Evolutionary conservation across 2,329 filamentous ascomycete species (phyloP).

Genomic region (Pezicula radicicola): DNA sequence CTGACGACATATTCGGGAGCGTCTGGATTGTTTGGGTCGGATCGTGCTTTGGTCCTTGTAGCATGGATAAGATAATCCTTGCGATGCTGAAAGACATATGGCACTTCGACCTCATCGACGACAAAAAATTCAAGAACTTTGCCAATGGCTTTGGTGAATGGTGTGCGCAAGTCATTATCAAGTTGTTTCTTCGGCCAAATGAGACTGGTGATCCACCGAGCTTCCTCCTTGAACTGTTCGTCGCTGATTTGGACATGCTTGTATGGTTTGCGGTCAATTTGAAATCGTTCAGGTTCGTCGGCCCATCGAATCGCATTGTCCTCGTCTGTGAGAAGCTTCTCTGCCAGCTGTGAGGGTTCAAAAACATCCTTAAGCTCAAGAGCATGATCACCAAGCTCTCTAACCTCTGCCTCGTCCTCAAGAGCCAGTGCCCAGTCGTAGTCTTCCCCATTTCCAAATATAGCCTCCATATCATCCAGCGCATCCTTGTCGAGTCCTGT

Average conservation of each 20-base stretch:
- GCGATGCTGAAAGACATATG: conserved; percentile 96
- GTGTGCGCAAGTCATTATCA: conserved; percentile 65
- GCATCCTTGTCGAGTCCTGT: conserved; percentile 88
- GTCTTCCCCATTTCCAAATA: conserved; percentile 93
- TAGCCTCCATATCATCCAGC: conserved; percentile 91
- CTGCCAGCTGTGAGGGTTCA: conserved; percentile 89
- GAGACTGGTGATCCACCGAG: conserved; percentile 85
- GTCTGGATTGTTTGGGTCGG: conserved; percentile 62
- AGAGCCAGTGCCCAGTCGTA: conserved; percentile 92
- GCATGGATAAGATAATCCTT: conserved; percentile 97
- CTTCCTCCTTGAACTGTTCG: conserved; percentile 87
- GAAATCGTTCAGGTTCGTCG: conserved; percentile 92
- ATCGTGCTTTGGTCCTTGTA: conserved; percentile 60
- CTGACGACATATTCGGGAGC: conserved; percentile 69
- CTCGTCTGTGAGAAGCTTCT: conserved; percentile 92
- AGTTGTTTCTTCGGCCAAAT: conserved; percentile 81
- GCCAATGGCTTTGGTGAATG: conserved; percentile 83
- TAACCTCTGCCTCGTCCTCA: conserved; percentile 81
- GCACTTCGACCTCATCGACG: conserved; percentile 89
- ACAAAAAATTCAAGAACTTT: conserved; percentile 96
- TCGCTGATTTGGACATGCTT: conserved; percentile 75
- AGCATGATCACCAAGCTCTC: conserved; percentile 74
- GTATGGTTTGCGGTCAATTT: conserved; percentile 86
- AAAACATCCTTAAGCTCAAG: conserved; percentile 97
- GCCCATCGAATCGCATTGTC: conserved; percentile 86